These are phyloP conservation scores for Ogataea haglerorum DNA, from an alignment of 805 yeast genomes.

Conservation along the genomic window DNA sequence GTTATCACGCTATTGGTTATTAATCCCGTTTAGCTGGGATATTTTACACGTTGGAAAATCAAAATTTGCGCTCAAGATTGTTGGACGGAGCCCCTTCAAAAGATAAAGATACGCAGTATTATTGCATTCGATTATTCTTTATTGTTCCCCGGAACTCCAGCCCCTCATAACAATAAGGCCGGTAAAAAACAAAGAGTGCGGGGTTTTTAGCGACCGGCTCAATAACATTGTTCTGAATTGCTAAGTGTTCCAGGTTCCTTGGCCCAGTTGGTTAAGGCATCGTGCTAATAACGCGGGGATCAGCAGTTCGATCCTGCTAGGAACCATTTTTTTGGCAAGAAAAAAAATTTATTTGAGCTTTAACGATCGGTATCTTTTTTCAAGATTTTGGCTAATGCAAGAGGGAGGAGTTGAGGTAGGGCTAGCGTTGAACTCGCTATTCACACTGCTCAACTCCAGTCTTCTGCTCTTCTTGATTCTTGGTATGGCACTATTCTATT, in stretches of 20 bases:
- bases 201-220: not conserved
- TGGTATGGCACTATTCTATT: constrained; percentile 80
- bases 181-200: not conserved
- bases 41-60: too few relatives aligned
- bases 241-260: constrained; percentile 29
- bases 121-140: not conserved
- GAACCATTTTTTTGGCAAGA: constrained; percentile 48
- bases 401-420: not conserved
- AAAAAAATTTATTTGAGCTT: not conserved
- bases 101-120: not conserved
- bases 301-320: constrained; percentile 88
- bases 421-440: constrained; percentile 20
- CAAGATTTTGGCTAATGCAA: not conserved
- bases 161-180: not conserved
- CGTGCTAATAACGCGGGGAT: constrained; percentile 51
- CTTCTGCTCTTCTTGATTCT: constrained; percentile 80
- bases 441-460: constrained; percentile 51
- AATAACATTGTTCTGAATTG: not conserved
- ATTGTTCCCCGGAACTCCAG: constrained; percentile 5
- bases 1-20: too few relatives aligned
- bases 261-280: constrained; percentile 45
- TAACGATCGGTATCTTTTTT: not conserved
- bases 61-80: not conserved
- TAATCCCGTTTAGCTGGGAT: too few relatives aligned
- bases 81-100: not conserved